These are phyloP conservation scores for Themeda triandra DNA, from an alignment of 176 grass and related monocot genomes.

Conservation along the genomic window DNA sequence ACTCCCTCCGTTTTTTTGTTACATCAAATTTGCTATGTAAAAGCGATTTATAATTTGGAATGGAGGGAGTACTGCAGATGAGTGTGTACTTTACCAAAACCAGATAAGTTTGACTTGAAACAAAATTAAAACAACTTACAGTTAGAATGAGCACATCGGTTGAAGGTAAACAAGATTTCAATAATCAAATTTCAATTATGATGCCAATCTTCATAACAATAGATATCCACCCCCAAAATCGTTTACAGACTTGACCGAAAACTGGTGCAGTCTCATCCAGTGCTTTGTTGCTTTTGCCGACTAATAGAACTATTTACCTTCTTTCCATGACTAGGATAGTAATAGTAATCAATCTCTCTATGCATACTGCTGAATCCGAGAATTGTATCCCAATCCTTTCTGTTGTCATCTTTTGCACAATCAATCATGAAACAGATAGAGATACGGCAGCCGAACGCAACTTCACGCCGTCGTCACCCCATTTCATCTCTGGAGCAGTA, in stretches of 20 bases:
- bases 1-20: too few relatives aligned
- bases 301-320: neutral
- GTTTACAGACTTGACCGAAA: neutral
- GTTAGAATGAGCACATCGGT: neutral
- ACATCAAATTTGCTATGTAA: too few relatives aligned
- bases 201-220: neutral
- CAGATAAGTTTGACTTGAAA: neutral
- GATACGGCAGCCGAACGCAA: conserved; percentile 85
- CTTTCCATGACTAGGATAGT: neutral
- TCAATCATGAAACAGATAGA: conserved; percentile 50
- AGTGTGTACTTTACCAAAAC: neutral
- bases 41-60: too few relatives aligned
- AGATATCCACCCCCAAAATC: neutral
- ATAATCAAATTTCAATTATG: neutral
- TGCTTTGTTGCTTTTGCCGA: neutral
- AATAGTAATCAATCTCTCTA: conserved; percentile 21
- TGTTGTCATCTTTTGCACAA: neutral
- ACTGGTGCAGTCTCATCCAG: neutral
- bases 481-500: conserved; percentile 75
- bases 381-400: neutral
- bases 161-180: neutral
- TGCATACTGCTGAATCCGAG: neutral
- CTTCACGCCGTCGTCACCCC: conserved; percentile 74
- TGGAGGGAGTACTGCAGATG: neutral
- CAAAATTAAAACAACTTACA: neutral